Conservation (phyloP, 805 yeast species). For the Priceomyces fermenticarens region DNA sequence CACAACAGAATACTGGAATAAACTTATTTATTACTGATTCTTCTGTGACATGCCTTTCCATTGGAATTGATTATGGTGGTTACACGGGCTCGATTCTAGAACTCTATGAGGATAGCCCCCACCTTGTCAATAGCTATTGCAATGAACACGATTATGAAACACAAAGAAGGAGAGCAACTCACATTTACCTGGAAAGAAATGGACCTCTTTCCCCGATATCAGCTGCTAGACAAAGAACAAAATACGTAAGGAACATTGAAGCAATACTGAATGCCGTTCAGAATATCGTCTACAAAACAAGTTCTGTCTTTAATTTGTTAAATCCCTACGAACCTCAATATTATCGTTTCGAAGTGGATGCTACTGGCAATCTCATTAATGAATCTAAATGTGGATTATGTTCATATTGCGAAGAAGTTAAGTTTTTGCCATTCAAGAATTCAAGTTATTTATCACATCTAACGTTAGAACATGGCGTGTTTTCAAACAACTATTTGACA, state of each 20-base stretch:
- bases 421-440: constrained; percentile 30
- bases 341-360: constrained; percentile 24
- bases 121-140: constrained; percentile 6
- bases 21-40: constrained; percentile 8
- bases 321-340: constrained; percentile 32
- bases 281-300: constrained; percentile 21
- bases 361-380: constrained; percentile 15
- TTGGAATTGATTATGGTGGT: constrained; percentile 18
- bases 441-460: constrained; percentile 31
- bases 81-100: constrained; percentile 14
- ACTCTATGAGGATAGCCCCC: constrained; percentile 2
- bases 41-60: constrained; percentile 16
- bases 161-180: neutral
- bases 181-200: neutral
- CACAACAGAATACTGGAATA: too few species aligned
- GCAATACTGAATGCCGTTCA: constrained; percentile 12
- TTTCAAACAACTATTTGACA: constrained; percentile 25
- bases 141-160: constrained; percentile 3
- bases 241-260: constrained; percentile 11
- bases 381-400: constrained; percentile 31
- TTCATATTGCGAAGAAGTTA: constrained; percentile 27
- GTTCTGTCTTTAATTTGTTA: constrained; percentile 15
- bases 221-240: constrained; percentile 9
- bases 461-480: constrained; percentile 33
- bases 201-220: constrained; percentile 3